A percentile compares a stretch with the other conserved stretches of the same genome.
Evolutionary conservation across 1,139 yeast genomes (phyloP).

Genomic region (Nakaseomyces delphensis): DNA sequence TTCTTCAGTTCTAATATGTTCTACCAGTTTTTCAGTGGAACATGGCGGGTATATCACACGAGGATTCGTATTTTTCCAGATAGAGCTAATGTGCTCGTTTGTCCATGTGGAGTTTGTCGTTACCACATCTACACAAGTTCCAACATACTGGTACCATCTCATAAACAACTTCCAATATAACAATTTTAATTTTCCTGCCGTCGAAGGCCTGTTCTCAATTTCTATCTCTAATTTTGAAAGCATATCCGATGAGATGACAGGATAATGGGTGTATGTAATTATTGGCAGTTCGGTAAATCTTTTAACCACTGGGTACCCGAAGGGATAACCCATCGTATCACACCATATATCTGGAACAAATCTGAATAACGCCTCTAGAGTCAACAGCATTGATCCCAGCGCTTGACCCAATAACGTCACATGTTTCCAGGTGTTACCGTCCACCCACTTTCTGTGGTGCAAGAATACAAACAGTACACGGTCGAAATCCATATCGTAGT

Average conservation of each 20-base stretch:
- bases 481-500: constrained; percentile 42
- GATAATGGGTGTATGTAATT: constrained; percentile 85
- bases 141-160: constrained; percentile 56
- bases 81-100: constrained; percentile 51
- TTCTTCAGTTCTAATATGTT: constrained; percentile 12
- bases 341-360: constrained; percentile 85
- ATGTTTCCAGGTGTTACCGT: constrained; percentile 64
- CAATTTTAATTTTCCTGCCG: constrained; percentile 37
- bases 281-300: constrained; percentile 59
- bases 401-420: constrained; percentile 86
- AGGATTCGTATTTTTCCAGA: constrained; percentile 42
- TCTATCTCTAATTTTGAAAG: constrained; percentile 40
- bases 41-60: constrained; percentile 77
- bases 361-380: constrained; percentile 60
- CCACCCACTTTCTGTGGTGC: constrained; percentile 54
- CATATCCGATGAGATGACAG: constrained; percentile 87
- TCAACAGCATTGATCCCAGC: constrained; percentile 60
- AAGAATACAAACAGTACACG: constrained; percentile 69
- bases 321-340: constrained; percentile 93
- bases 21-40: constrained; percentile 49
- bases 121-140: constrained; percentile 56
- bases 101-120: constrained; percentile 93
- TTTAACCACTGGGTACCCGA: constrained; percentile 58
- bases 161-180: constrained; percentile 64
- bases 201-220: constrained; percentile 23